A percentile compares a stretch with the other conserved stretches of the same genome.
phyloP scores from a whole-genome alignment of 768 basidiomycete genomes.

The Cyathus striatus region DNA sequence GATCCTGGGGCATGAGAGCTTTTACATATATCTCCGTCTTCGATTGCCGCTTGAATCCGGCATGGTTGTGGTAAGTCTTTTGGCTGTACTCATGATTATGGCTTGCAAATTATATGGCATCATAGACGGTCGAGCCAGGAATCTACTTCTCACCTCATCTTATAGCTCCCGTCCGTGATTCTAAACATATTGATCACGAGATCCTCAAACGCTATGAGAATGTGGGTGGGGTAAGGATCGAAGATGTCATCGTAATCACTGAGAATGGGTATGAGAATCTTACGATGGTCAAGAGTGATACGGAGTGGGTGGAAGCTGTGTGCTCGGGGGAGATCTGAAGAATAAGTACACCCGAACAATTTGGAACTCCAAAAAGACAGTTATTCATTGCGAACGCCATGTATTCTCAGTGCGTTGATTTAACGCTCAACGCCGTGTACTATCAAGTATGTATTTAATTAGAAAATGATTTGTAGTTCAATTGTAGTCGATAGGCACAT shows the following conservation, averaged over 20 bases:
- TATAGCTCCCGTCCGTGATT: conserved; percentile 57
- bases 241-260: conserved; percentile 85
- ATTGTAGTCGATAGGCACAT: no score
- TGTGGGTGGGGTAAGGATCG: conserved; percentile 91
- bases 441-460: no score
- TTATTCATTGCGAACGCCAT: no score
- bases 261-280: conserved; percentile 74
- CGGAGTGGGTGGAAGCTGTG: conserved; percentile 76
- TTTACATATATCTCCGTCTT: conserved; percentile 80
- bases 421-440: no score
- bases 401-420: no score
- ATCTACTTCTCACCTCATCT: conserved; percentile 82
- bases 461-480: no score
- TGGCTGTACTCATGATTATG: no score
- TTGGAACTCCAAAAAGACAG: neutral
- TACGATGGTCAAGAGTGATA: conserved; percentile 80
- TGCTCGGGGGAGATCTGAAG: conserved; percentile 59
- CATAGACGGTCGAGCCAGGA: conserved; percentile 86
- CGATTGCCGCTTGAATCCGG: conserved; percentile 39
- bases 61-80: conserved; percentile 88
- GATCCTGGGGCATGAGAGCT: conserved; percentile 46
- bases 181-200: conserved; percentile 63
- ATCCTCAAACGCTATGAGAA: conserved; percentile 66
- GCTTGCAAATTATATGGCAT: no score
- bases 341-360: neutral